Evolutionary conservation across 352 stramenopile species (phyloP).

Genomic region (Phytopythium oedochilum): DNA sequence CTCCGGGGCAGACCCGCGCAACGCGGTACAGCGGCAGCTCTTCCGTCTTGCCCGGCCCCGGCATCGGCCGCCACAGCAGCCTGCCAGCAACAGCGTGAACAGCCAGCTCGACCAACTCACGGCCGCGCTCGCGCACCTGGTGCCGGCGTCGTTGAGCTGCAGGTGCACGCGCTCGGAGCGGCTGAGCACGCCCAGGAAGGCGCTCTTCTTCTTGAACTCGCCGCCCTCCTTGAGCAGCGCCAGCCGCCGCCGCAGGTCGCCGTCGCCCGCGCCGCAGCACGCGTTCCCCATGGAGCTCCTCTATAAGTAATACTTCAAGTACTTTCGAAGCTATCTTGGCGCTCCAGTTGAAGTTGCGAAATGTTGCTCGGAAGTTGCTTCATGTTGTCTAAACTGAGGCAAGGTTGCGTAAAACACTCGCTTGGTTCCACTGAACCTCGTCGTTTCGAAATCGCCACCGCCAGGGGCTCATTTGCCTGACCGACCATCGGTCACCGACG

Average conservation of each 20-base stretch:
- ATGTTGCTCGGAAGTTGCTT: too few relatives aligned
- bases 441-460: neutral
- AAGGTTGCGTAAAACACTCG: too few relatives aligned
- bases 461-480: too few relatives aligned
- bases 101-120: too few relatives aligned
- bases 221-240: slow-evolving; percentile 60
- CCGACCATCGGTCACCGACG: too few relatives aligned
- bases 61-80: slow-evolving; percentile 39
- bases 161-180: slow-evolving; percentile 53
- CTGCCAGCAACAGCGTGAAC: slow-evolving; percentile 9
- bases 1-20: slow-evolving; percentile 49
- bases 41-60: slow-evolving; percentile 31
- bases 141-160: slow-evolving; percentile 45
- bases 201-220: slow-evolving; percentile 68
- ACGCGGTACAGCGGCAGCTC: slow-evolving; percentile 50
- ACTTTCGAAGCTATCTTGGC: too few relatives aligned
- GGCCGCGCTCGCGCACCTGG: slow-evolving; percentile 14
- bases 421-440: too few relatives aligned
- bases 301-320: too few relatives aligned
- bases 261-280: slow-evolving; percentile 49
- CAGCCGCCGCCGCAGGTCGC: slow-evolving; percentile 55
- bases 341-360: too few relatives aligned
- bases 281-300: slow-evolving; percentile 51
- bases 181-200: slow-evolving; percentile 59
- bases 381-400: too few relatives aligned